Evolutionary conservation across 2,329 filamentous ascomycete genomes (phyloP).

Genomic region (Hirsutella thompsonii): DNA sequence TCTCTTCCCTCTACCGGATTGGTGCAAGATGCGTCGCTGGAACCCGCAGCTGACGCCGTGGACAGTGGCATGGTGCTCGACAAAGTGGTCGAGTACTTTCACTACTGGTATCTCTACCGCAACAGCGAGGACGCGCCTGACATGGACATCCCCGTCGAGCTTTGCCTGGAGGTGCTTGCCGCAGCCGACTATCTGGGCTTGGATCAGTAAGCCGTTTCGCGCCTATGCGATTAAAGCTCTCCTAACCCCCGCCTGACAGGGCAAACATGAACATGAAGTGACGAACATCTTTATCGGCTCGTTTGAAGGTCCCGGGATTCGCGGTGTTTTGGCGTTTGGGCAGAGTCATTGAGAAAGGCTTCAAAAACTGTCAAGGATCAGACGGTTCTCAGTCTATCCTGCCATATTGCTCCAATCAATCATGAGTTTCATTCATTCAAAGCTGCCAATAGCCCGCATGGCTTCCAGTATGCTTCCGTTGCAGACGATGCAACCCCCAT

Average conservation of each 20-base stretch:
- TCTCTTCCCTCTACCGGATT: constrained; percentile 5
- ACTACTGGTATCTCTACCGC: constrained; percentile 66
- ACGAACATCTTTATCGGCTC: constrained; percentile 2
- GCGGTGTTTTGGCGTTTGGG: background rate
- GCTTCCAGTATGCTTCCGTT: no score
- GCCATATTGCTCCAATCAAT: no score
- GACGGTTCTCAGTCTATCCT: no score
- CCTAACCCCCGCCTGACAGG: constrained; percentile 19
- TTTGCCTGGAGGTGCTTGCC: constrained; percentile 65
- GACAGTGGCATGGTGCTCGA: constrained; percentile 59
- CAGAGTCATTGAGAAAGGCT: no score
- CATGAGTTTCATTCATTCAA: no score
- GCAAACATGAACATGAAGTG: constrained; percentile 24
- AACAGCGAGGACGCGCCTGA: constrained; percentile 62
- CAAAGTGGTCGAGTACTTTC: constrained; percentile 72
- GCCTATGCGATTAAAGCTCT: constrained; percentile 4
- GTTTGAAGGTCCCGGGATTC: background rate
- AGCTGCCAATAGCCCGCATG: no score
- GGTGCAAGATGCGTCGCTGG: background rate
- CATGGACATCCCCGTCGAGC: constrained; percentile 67
- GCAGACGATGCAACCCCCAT: constrained; percentile 20
- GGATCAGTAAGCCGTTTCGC: constrained; percentile 31
- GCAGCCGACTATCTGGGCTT: constrained; percentile 66
- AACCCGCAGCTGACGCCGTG: constrained; percentile 6
- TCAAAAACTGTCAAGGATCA: no score